Evolutionary conservation across 2,329 filamentous ascomycete species (phyloP).

Genomic region (Penicillium corylophilum): DNA sequence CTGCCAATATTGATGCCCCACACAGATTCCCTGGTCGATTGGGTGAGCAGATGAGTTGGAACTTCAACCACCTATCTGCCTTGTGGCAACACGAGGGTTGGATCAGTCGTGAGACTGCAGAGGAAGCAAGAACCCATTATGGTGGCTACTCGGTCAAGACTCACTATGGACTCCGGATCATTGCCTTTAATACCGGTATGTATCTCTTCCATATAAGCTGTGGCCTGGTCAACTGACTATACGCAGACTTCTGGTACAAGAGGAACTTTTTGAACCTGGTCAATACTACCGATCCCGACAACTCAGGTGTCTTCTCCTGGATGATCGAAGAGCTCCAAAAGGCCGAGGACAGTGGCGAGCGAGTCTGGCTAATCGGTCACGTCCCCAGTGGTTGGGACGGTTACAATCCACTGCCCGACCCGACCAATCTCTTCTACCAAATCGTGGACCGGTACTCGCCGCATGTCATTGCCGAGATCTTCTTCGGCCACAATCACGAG

Average conservation of each 20-base stretch:
- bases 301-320: slow-evolving; percentile 50
- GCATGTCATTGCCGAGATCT: slow-evolving; percentile 55
- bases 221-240: not conserved
- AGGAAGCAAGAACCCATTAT: slow-evolving; percentile 54
- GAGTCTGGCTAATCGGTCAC: slow-evolving; percentile 57
- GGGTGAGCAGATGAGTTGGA: slow-evolving; percentile 58
- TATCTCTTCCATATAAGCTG: slow-evolving; percentile 36
- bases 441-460: slow-evolving; percentile 56
- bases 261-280: slow-evolving; percentile 52
- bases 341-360: slow-evolving; percentile 53
- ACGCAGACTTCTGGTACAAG: slow-evolving; percentile 29
- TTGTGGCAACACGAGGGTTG: slow-evolving; percentile 59
- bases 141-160: slow-evolving; percentile 57
- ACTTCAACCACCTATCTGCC: slow-evolving; percentile 56
- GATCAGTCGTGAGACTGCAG: slow-evolving; percentile 48
- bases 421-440: slow-evolving; percentile 55
- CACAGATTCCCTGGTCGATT: slow-evolving; percentile 54
- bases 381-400: slow-evolving; percentile 59
- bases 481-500: slow-evolving; percentile 58
- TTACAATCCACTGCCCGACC: slow-evolving; percentile 54
- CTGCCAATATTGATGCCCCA: slow-evolving; percentile 54
- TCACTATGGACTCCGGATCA: slow-evolving; percentile 53
- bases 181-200: slow-evolving; percentile 56
- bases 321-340: slow-evolving; percentile 54
- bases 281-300: slow-evolving; percentile 53